These are phyloP conservation scores for Podaxis sp. DNA, from an alignment of 768 basidiomycete species.

Conservation along the genomic window DNA sequence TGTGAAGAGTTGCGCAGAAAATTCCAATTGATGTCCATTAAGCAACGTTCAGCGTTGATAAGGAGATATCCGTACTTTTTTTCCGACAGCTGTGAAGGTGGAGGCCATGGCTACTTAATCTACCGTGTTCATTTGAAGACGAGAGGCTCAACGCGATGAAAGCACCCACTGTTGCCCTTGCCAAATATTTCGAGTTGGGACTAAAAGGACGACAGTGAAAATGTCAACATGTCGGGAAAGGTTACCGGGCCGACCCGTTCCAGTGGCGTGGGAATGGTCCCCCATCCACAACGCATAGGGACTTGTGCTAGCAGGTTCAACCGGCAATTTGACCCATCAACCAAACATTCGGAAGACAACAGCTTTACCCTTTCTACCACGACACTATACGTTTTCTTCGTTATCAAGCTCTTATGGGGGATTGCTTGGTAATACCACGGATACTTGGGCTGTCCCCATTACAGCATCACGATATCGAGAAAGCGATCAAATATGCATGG, in stretches of 20 bases:
- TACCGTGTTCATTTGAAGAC: not conserved
- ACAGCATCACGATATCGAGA: no score
- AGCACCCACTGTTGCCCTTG: not conserved
- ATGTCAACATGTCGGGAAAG: not conserved
- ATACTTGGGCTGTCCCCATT: not conserved
- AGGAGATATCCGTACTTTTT: constrained; percentile 24
- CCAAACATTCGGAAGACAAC: not conserved
- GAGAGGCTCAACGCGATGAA: no score
- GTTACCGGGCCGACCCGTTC: not conserved
- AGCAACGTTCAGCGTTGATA: not conserved
- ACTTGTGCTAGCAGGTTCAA: no score
- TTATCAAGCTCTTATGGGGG: no score
- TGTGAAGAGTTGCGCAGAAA: not conserved
- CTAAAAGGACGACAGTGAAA: not conserved
- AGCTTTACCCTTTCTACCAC: not conserved
- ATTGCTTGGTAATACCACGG: no score
- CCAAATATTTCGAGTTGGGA: not conserved
- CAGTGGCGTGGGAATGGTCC: not conserved
- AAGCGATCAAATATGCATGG: no score
- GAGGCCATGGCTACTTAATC: constrained; percentile 21
- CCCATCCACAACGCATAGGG: no score
- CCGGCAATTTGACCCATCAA: not conserved
- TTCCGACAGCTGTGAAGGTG: constrained; percentile 30
- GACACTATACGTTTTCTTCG: no score
- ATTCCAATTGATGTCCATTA: not conserved